phyloP scores from a whole-genome alignment of 2,329 filamentous ascomycete species.

The Cercospora zeae-maydis region DNA sequence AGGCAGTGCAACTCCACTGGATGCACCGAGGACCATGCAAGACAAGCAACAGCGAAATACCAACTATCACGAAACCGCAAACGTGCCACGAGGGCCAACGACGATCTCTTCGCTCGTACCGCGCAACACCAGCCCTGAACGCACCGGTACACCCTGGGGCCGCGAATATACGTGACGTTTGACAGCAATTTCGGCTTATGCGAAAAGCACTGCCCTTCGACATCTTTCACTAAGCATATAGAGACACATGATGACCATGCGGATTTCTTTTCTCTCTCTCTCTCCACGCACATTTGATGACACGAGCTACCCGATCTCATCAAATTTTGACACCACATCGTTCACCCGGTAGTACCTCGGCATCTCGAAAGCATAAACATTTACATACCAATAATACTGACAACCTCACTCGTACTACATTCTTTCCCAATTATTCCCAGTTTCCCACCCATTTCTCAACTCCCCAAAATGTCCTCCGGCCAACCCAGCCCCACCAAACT shows the following conservation, averaged over 20 bases:
- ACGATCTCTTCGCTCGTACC: background rate
- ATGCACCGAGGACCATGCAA: background rate
- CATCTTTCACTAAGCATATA: background rate
- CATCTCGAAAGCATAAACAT: background rate
- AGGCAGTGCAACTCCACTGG: too few species aligned
- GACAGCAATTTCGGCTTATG: background rate
- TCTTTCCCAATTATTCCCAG: background rate
- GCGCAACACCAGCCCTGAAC: background rate
- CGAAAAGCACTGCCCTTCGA: too few species aligned
- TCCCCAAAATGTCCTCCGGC: slow-evolving; percentile 9
- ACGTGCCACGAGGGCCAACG: background rate
- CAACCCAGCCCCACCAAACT: slow-evolving; percentile 5
- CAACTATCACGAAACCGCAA: background rate
- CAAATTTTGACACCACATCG: background rate
- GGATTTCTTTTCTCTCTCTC: background rate
- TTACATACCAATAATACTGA: background rate
- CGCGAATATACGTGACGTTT: background rate
- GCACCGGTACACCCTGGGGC: background rate
- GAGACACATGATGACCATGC: background rate
- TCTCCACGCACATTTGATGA: background rate
- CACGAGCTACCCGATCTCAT: background rate
- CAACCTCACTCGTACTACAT: background rate
- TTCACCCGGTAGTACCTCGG: background rate
- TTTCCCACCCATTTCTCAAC: background rate
- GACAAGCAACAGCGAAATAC: background rate